Base-by-base conservation (phyloP, 345 rosid species). In the Arabidopsis thaliana region DNA sequence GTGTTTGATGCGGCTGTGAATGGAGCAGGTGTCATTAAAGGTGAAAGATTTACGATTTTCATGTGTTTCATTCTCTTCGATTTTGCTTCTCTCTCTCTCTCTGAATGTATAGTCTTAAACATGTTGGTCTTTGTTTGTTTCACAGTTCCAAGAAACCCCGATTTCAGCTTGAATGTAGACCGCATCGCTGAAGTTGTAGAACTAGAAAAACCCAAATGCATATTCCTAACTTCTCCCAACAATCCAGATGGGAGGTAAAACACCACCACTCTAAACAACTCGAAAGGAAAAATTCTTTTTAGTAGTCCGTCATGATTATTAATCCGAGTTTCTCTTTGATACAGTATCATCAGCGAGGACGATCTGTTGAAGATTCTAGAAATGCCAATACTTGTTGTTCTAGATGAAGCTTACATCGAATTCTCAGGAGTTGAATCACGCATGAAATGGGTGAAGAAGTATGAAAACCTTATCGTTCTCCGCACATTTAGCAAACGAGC, bases 401-500 rank as follows among this genome's bases (percentile, higher is more conserved):
- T 91, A 50, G 98, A 94, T 82, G 98, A 94, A 75, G 98, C 98
- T 77, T 94, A 94, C 71, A 84, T 90, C 7, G 97, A 94, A 72
- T 91, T 94, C 84, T 88, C 98, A 16, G 91, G 93, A 73, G 34
- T 83, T 10, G 92, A 90, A 78, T 91, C 98, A 57, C 83, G 63
- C 80, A 90, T 94, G 96, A 87, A 84, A 79, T 91, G 96, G 98
- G 98, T 91, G 79, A 94, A 94, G 84, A 80, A 88, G 78, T 85
- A 91, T 67, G 98, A 94, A 7, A 94, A 94, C 74, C 76, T 94
- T 53, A 90, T 94, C 64, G 97, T 94, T 71, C 89, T 91, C n/a
- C 87, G 96, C 41, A 94, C 98, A 32, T 94, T 91, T 79, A 94
- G 98, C 89, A 94, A 94, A 79, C 85, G 96, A 88, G 98, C 98